Percentiles rank a stretch among this genome's conserved stretches.
Evolutionary conservation across 805 yeast genomes (phyloP).

Genomic region (Metschnikowia orientalis): DNA sequence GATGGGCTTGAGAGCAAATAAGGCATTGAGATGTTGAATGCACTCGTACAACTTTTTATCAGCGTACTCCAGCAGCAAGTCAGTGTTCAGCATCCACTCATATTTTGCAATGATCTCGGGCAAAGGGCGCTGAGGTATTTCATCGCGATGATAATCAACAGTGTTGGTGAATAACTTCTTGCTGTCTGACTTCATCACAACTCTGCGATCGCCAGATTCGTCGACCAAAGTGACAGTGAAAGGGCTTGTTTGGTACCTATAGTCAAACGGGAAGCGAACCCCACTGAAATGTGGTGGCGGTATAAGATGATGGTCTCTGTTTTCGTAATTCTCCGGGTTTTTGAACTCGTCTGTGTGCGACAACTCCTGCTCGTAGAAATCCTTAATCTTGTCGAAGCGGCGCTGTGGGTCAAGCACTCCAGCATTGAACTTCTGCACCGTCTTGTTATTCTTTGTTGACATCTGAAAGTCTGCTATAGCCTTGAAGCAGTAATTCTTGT

Average conservation of each 20-base stretch:
- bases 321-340: slow-evolving; percentile 21
- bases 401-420: slow-evolving; percentile 22
- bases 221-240: slow-evolving; percentile 43
- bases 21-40: slow-evolving; percentile 36
- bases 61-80: slow-evolving; percentile 32
- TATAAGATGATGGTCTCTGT: slow-evolving; percentile 55
- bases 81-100: slow-evolving; percentile 30
- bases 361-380: slow-evolving; percentile 24
- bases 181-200: slow-evolving; percentile 42
- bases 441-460: slow-evolving; percentile 49
- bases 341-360: slow-evolving; percentile 26
- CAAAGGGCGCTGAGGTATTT: slow-evolving; percentile 48
- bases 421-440: slow-evolving; percentile 27
- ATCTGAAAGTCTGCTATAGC: slow-evolving; percentile 87
- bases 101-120: slow-evolving; percentile 38
- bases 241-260: slow-evolving; percentile 73
- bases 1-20: slow-evolving; percentile 71
- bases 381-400: slow-evolving; percentile 23
- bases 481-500: slow-evolving; percentile 69
- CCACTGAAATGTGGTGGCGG: slow-evolving; percentile 86
- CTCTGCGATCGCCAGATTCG: slow-evolving; percentile 55
- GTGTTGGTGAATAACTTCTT: slow-evolving; percentile 52
- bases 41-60: slow-evolving; percentile 38
- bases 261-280: slow-evolving; percentile 70
- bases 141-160: slow-evolving; percentile 43